phyloP scores from a whole-genome alignment of 352 stramenopile genomes.

The Phytophthora meadii region DNA sequence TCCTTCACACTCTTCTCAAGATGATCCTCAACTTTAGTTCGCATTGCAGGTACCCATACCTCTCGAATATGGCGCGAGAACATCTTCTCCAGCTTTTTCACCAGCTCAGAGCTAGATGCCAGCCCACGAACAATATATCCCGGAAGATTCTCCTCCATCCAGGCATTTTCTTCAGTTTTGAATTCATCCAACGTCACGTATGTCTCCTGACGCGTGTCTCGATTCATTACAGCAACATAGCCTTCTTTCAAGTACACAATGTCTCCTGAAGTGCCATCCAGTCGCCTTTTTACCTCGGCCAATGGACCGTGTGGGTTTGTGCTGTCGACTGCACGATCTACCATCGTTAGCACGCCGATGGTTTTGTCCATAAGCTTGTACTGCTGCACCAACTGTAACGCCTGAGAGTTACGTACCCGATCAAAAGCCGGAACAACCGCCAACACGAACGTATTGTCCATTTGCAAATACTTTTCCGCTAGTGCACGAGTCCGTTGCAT shows the following conservation, averaged over 20 bases:
- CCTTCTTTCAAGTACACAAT: slow-evolving; percentile 46
- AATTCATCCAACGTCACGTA: slow-evolving; percentile 29
- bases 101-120: slow-evolving; percentile 37
- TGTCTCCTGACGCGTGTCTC: slow-evolving; percentile 29
- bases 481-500: slow-evolving; percentile 47
- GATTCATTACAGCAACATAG: slow-evolving; percentile 50
- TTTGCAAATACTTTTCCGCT: slow-evolving; percentile 44
- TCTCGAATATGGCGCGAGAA: slow-evolving; percentile 37
- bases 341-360: slow-evolving; percentile 55
- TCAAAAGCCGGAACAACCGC: slow-evolving; percentile 46
- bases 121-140: slow-evolving; percentile 31
- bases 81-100: slow-evolving; percentile 44
- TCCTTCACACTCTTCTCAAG: background rate
- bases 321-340: slow-evolving; percentile 37
- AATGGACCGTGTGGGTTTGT: slow-evolving; percentile 35
- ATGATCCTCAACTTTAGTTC: slow-evolving; percentile 16
- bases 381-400: slow-evolving; percentile 55
- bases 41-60: slow-evolving; percentile 34
- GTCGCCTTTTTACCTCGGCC: slow-evolving; percentile 29
- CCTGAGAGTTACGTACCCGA: slow-evolving; percentile 48
- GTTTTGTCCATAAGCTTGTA: slow-evolving; percentile 42
- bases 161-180: slow-evolving; percentile 36
- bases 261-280: slow-evolving; percentile 39
- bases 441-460: slow-evolving; percentile 49
- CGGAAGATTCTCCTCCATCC: slow-evolving; percentile 35